Evolutionary conservation across 2,329 filamentous ascomycete species (phyloP).

Genomic region (Trichoderma citrinoviride): DNA sequence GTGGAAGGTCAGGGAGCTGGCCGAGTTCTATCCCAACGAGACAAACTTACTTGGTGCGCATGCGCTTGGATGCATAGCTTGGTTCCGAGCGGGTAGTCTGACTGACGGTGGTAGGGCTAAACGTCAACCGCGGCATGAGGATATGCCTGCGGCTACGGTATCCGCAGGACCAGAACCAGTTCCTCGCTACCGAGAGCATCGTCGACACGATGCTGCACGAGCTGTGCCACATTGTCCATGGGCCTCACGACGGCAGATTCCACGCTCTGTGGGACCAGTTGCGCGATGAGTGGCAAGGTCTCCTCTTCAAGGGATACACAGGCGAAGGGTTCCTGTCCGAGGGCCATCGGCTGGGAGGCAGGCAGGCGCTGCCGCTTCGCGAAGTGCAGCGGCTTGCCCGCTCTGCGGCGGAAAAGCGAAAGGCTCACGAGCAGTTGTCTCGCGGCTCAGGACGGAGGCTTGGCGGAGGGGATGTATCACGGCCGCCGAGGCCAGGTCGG

Average conservation of each 20-base stretch:
- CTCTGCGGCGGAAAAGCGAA: slow-evolving; percentile 69
- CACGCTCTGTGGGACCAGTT: slow-evolving; percentile 86
- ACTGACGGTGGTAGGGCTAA: slow-evolving; percentile 55
- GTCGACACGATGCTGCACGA: slow-evolving; percentile 94
- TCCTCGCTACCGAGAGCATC: slow-evolving; percentile 75
- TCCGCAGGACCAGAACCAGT: slow-evolving; percentile 69
- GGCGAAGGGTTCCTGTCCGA: slow-evolving; percentile 82
- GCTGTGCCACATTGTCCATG: slow-evolving; percentile 81
- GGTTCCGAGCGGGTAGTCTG: neutral
- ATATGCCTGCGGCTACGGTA: slow-evolving; percentile 83
- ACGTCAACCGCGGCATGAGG: slow-evolving; percentile 71
- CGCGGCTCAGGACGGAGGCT: slow-evolving; percentile 70
- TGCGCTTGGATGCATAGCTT: slow-evolving; percentile 25
- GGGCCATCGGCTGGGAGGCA: slow-evolving; percentile 70
- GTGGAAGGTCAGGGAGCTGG: slow-evolving; percentile 76
- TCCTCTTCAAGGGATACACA: slow-evolving; percentile 79
- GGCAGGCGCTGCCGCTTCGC: slow-evolving; percentile 55
- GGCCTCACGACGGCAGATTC: slow-evolving; percentile 79
- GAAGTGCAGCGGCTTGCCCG: slow-evolving; percentile 75
- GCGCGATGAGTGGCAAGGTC: slow-evolving; percentile 76
- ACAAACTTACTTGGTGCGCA: slow-evolving; percentile 64
- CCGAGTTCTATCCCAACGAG: slow-evolving; percentile 81
- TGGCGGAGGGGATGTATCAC: slow-evolving; percentile 54
- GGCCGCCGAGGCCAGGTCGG: slow-evolving; percentile 47
- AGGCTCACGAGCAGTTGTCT: slow-evolving; percentile 49